These are phyloP conservation scores for Lactifluus pinguis DNA, from an alignment of 768 basidiomycete genomes.

Conservation along the genomic window DNA sequence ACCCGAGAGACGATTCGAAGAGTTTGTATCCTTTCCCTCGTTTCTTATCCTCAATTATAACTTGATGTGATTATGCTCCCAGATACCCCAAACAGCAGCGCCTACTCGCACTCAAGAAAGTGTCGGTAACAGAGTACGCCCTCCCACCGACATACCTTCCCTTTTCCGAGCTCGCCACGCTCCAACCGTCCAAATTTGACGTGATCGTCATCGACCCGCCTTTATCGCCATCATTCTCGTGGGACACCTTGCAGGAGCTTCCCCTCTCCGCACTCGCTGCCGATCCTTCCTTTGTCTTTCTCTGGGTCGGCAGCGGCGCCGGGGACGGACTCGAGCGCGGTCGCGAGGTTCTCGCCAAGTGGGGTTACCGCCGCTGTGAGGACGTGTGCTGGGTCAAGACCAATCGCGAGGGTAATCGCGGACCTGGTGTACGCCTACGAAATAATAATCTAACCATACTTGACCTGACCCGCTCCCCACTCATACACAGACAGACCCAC, in stretches of 20 bases:
- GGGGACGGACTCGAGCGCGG: constrained; percentile 89
- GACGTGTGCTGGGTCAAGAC: constrained; percentile 99
- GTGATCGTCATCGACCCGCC: constrained; percentile 88
- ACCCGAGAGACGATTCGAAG: constrained; percentile 83
- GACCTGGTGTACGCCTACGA: constrained; percentile 55
- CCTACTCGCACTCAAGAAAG: constrained; percentile 74
- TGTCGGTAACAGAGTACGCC: constrained; percentile 59
- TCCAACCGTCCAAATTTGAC: constrained; percentile 74
- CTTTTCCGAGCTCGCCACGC: constrained; percentile 42
- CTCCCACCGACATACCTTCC: constrained; percentile 68
- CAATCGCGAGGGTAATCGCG: constrained; percentile 60
- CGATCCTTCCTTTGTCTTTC: constrained; percentile 87
- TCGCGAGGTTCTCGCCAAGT: constrained; percentile 80
- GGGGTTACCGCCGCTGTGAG: constrained; percentile 93
- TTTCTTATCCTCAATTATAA: background rate
- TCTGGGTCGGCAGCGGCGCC: constrained; percentile 93
- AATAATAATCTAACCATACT: too few species aligned
- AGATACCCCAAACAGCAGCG: constrained; percentile 95
- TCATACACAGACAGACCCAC: constrained; percentile 58
- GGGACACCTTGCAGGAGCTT: constrained; percentile 75
- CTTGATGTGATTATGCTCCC: background rate
- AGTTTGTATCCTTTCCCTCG: constrained; percentile 51
- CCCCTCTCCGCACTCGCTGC: constrained; percentile 77
- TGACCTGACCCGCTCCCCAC: background rate
- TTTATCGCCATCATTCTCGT: constrained; percentile 76